Conservation (phyloP, 163 green algal species). For the Scenedesmus sp. region DNA sequence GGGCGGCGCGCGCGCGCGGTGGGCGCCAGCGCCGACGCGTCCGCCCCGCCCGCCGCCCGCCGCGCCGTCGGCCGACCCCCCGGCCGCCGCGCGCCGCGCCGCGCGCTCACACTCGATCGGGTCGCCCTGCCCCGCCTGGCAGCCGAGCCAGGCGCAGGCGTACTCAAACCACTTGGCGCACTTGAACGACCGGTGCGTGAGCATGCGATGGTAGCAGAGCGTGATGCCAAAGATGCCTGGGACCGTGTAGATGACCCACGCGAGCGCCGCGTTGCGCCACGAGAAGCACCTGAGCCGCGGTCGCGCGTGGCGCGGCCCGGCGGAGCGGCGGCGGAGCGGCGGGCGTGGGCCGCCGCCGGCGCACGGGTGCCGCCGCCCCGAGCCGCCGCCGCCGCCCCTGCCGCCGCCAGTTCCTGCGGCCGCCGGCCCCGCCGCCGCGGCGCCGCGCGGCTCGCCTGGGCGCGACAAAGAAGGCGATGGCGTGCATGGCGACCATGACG, state of each 20-base stretch:
- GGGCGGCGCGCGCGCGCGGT: no score
- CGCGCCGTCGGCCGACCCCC: no score
- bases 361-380: not conserved
- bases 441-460: not conserved
- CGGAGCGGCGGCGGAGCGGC: no score
- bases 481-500: constrained; percentile 33
- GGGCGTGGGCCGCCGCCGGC: no score
- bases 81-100: no score
- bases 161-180: constrained; percentile 44
- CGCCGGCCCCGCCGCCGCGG: not conserved
- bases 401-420: not conserved
- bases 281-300: constrained; percentile 8
- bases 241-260: constrained; percentile 20
- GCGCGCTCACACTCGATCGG: constrained; percentile 85
- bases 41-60: no score
- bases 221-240: constrained; percentile 46
- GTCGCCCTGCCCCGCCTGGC: constrained; percentile 74
- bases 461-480: not conserved
- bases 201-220: constrained; percentile 38
- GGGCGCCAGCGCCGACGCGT: no score
- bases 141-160: constrained; percentile 21
- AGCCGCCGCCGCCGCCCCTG: not conserved
- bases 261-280: not conserved
- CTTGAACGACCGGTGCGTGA: constrained; percentile 8
- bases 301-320: not conserved